A percentile compares a stretch with the other conserved stretches of the same genome.
phyloP scores from a whole-genome alignment of 495 filamentous ascomycete genomes.

The Xylaria castorea region DNA sequence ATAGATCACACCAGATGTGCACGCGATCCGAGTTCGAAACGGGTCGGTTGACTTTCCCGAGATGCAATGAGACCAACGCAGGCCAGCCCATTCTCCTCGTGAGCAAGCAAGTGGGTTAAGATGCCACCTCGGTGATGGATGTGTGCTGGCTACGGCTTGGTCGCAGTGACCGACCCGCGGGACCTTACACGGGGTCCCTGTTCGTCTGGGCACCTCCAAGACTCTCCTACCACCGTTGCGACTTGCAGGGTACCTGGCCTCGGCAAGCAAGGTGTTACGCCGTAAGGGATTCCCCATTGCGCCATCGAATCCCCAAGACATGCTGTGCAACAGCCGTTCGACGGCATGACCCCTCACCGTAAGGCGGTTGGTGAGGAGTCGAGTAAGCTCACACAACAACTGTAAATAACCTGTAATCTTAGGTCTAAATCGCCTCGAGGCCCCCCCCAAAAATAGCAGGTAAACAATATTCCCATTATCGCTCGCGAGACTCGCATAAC shows the following conservation, averaged over 20 bases:
- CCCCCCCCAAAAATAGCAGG: background rate
- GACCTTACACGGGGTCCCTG: slow-evolving; percentile 16
- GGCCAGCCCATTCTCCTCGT: background rate
- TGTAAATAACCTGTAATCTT: background rate
- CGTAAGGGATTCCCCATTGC: slow-evolving; percentile 16
- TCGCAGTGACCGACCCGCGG: slow-evolving; percentile 28
- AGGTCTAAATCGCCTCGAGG: background rate
- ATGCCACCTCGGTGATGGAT: slow-evolving; percentile 26
- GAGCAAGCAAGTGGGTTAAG: slow-evolving; percentile 9
- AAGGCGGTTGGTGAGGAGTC: slow-evolving; percentile 18
- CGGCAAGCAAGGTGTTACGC: slow-evolving; percentile 21
- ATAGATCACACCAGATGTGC: background rate
- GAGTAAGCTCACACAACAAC: background rate
- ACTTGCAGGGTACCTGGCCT: slow-evolving; percentile 22
- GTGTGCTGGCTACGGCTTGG: slow-evolving; percentile 22
- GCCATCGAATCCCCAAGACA: slow-evolving; percentile 24
- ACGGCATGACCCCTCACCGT: slow-evolving; percentile 28
- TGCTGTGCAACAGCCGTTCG: slow-evolving; percentile 26
- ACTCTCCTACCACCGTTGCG: slow-evolving; percentile 5
- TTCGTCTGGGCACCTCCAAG: slow-evolving; percentile 10
- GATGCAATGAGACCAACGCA: slow-evolving; percentile 23
- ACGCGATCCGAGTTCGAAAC: slow-evolving; percentile 21
- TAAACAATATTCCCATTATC: background rate
- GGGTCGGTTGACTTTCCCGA: slow-evolving; percentile 29
- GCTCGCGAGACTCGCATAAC: background rate